These are phyloP conservation scores for Venturia oleaginea DNA, from an alignment of 2,329 filamentous ascomycete species.

Conservation along the genomic window DNA sequence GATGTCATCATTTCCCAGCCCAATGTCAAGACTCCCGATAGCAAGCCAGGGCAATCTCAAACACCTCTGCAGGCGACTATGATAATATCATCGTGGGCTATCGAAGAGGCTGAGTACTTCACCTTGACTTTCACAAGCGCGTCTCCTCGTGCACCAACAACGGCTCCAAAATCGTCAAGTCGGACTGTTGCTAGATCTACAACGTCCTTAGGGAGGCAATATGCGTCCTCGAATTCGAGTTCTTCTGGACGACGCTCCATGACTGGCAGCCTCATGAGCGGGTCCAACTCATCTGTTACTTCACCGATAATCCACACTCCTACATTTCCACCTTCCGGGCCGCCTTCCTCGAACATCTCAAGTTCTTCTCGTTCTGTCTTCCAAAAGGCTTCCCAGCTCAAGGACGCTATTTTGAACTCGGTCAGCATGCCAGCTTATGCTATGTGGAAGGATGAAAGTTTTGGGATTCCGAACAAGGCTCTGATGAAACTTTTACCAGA, in stretches of 20 bases:
- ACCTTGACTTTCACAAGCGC: constrained; percentile 66
- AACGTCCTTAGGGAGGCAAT: constrained; percentile 27
- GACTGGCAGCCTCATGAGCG: constrained; percentile 22
- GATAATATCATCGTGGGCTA: constrained; percentile 68
- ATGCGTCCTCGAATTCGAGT: constrained; percentile 30
- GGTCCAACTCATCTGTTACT: constrained; percentile 29
- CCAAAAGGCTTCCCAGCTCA: constrained; percentile 65
- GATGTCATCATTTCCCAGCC: constrained; percentile 51
- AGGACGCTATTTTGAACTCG: constrained; percentile 67
- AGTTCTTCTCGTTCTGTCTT: constrained; percentile 55
- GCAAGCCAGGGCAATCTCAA: constrained; percentile 16
- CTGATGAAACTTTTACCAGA: constrained; percentile 35
- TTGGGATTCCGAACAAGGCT: constrained; percentile 64
- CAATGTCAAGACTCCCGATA: constrained; percentile 19
- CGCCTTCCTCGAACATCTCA: constrained; percentile 48
- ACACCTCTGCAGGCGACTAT: constrained; percentile 52
- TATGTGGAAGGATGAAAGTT: constrained; percentile 72
- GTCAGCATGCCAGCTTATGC: constrained; percentile 66
- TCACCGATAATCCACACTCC: constrained; percentile 50
- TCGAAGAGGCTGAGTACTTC: constrained; percentile 59
- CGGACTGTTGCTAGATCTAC: constrained; percentile 35
- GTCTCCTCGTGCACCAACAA: constrained; percentile 15
- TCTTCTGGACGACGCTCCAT: constrained; percentile 26
- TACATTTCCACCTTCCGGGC: constrained; percentile 58
- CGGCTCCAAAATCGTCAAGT: constrained; percentile 21